Evolutionary conservation across 192 early-diverging fungal genomes (phyloP).

Genomic region (Coemansia sp.): DNA sequence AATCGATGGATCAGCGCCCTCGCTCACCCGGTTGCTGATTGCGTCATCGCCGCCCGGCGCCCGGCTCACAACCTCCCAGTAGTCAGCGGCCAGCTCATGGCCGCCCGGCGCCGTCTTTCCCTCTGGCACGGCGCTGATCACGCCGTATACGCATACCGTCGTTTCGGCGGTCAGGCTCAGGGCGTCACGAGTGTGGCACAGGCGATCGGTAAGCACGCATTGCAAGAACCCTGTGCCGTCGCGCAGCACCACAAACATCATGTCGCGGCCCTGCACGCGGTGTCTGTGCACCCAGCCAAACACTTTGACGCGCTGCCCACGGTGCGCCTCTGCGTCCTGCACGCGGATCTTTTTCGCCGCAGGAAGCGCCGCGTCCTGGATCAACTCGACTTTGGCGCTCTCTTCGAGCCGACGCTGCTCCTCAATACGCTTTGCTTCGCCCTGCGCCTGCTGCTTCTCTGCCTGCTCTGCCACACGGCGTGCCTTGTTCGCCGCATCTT

Average conservation of each 20-base stretch:
- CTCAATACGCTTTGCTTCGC: constrained; percentile 56
- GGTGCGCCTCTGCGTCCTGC: constrained; percentile 59
- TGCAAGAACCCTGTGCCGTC: constrained; percentile 96
- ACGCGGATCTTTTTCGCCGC: constrained; percentile 82
- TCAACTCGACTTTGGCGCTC: constrained; percentile 78
- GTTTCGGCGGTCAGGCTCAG: constrained; percentile 91
- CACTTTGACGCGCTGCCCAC: constrained; percentile 79
- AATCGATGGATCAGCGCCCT: constrained; percentile 84
- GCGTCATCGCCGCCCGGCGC: constrained; percentile 95
- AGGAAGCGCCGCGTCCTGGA: constrained; percentile 71
- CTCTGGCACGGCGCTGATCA: constrained; percentile 81
- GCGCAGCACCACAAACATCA: constrained; percentile 92
- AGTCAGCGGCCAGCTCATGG: constrained; percentile 93
- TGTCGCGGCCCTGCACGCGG: constrained; percentile 95
- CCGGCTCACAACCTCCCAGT: constrained; percentile 90
- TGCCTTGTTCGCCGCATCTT: constrained; percentile 67
- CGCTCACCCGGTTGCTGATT: constrained; percentile 85
- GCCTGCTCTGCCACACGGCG: constrained; percentile 77
- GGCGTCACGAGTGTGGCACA: constrained; percentile 95
- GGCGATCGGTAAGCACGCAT: constrained; percentile 81
- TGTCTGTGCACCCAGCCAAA: constrained; percentile 95
- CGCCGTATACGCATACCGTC: constrained; percentile 85
- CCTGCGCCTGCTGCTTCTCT: constrained; percentile 64
- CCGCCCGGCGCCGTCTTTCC: constrained; percentile 96
- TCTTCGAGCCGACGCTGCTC: constrained; percentile 82